Evolutionary conservation across 2,329 filamentous ascomycete species (phyloP).

Genomic region (Sarocladiaceae sp.): DNA sequence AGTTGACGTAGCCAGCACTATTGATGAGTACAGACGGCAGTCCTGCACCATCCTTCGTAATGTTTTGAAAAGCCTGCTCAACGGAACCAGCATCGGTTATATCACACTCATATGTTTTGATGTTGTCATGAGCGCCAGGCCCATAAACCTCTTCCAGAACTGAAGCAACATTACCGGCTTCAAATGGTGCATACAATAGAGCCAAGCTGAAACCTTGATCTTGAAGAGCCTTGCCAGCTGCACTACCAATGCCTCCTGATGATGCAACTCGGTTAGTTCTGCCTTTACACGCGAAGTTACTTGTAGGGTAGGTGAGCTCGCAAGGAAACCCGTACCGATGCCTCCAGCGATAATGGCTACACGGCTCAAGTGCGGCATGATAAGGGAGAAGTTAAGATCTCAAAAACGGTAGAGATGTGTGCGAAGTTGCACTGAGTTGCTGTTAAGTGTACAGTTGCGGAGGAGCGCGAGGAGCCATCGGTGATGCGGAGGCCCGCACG

Average conservation of each 20-base stretch:
- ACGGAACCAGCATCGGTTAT: constrained; percentile 11
- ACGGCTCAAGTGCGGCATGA: constrained; percentile 9
- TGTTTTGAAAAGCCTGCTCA: constrained; percentile 10
- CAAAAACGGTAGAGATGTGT: background rate
- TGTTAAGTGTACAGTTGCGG: too few species aligned
- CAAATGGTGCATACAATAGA: constrained; percentile 13
- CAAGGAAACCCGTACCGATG: constrained; percentile 8
- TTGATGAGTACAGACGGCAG: constrained; percentile 13
- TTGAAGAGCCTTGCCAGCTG: constrained; percentile 9
- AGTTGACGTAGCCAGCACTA: constrained; percentile 14
- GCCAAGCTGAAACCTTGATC: constrained; percentile 11
- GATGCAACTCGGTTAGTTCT: background rate
- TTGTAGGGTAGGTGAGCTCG: background rate
- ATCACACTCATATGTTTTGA: constrained; percentile 12
- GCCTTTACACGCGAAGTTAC: background rate
- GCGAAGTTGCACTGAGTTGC: too few species aligned
- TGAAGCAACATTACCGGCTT: constrained; percentile 2
- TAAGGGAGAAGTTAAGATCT: background rate
- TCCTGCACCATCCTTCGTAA: constrained; percentile 3
- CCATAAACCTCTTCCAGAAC: constrained; percentile 11
- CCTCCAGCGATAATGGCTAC: constrained; percentile 13
- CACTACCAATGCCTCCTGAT: constrained; percentile 13
- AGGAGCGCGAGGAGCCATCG: too few species aligned
- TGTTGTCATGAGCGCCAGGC: background rate
- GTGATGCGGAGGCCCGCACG: too few species aligned